Evolutionary conservation across 2,329 filamentous ascomycete genomes (phyloP), one percentile per base, ranked within the genome.

Genomic region (Exophiala sideris): DNA sequence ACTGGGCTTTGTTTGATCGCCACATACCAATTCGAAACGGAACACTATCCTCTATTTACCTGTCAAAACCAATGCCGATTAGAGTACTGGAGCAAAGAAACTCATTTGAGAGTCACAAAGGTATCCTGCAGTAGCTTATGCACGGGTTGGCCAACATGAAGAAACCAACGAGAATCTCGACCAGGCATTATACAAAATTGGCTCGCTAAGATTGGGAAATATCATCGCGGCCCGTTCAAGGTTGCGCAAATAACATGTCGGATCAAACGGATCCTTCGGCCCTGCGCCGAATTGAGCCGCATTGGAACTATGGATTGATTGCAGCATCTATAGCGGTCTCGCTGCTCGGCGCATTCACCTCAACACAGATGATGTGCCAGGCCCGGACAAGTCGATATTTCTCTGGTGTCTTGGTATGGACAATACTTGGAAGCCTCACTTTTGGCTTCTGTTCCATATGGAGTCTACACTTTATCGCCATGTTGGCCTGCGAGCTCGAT

Each of bases 391-490:
- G 65, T 3, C 48, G 65, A 21, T 57, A 63, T 34, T 61, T 68
- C 29, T 62, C 60, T 9, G 63, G 62, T 38, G 63, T 68, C 3
- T 50, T 68, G 18, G 54, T 67, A 8, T 68, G 67, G 67, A 62
- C 62, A 3, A 54, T 64, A 9, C 53, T 67, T 8, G 64, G 63
- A 6, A 67, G 65, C 47, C 50, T 67, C 42, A 66, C 66, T 8
- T 68, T 68, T 50, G 67, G 67, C 20, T 68, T 68, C 47, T 68
- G 67, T 53, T 66, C 64, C 5, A 66, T 68, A 36, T 68, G 67
- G 66, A 62, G 62, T 52, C 55, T 68, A 2, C 67, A 68, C 44
- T 65, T 66, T 45, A 66, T 68, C 12, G 67, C 67, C 18, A 68
- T 68, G 65, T 52, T 68, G 40, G 67, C 67, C 10, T 68, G 64